Conservation (phyloP, 345 rosid genomes). For the Anacardium occidentale region DNA sequence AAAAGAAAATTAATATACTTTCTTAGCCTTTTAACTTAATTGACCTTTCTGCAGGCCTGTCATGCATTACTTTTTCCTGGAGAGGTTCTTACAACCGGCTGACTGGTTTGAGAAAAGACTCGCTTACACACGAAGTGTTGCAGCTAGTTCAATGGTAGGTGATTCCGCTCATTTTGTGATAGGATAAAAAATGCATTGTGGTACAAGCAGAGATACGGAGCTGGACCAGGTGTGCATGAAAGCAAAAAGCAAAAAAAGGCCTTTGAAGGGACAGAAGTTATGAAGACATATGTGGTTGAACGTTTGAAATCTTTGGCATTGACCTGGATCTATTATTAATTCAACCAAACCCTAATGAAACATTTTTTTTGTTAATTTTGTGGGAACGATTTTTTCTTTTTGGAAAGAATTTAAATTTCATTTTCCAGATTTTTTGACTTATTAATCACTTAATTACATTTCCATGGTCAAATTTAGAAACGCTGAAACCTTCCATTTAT, state of each 20-base stretch:
- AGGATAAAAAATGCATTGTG: too few species aligned
- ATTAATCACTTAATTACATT: not conserved
- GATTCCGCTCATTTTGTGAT: not conserved
- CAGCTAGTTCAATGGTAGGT: slow-evolving; percentile 93
- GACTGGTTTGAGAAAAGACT: slow-evolving; percentile 99
- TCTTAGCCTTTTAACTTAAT: slow-evolving; percentile 18
- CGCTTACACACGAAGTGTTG: slow-evolving; percentile 91
- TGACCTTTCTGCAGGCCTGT: slow-evolving; percentile 72
- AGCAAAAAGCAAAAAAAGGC: too few species aligned
- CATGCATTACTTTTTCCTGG: slow-evolving; percentile 91
- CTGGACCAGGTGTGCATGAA: too few species aligned
- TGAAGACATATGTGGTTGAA: too few species aligned
- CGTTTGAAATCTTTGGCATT: not conserved
- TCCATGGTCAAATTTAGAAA: not conserved
- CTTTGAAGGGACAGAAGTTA: too few species aligned
- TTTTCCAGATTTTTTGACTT: not conserved
- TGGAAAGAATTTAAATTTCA: not conserved
- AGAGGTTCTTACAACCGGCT: slow-evolving; percentile 84
- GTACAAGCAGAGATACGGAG: too few species aligned
- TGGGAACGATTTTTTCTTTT: not conserved
- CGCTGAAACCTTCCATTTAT: slow-evolving; percentile 15
- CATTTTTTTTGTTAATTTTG: not conserved
- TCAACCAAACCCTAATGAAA: not conserved
- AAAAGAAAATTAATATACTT: not conserved
- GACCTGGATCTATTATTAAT: slow-evolving; percentile 5